Evolutionary conservation across 108 stramenopile species (phyloP), one percentile per base, ranked within the genome.

Genomic region (Nannochloropsis salina): DNA sequence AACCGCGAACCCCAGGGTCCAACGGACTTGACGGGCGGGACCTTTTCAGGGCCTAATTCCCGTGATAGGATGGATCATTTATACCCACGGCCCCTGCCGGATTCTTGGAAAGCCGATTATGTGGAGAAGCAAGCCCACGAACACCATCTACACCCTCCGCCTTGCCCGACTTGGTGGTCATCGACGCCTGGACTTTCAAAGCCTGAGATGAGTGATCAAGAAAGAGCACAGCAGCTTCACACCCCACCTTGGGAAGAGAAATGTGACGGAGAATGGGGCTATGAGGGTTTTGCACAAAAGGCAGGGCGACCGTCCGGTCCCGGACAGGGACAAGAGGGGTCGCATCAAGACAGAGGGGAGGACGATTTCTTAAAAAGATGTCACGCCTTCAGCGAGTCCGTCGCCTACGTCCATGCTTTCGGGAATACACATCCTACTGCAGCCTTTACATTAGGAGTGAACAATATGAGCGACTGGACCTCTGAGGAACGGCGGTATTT

Each of bases 251-350:
- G 61, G 61, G n/a, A 74, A n/a, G 61, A n/a, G 6, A n/a, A 74
- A n/a, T 74, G 61, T 74, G 61, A 74, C 61, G 61, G 61, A n/a
- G 61, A 74, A 74, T 74, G 61, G 61, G 61, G 61, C 2, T 74
- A 74, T 74, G 61, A 74, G n/a, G 61, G 61, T 15, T 74, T n/a
- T n/a, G 61, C 61, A 6, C 61, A 74, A 74, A 74, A 74, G n/a
- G 61, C 61, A 74, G 61, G 61, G 15, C 15, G n/a, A n/a, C 2
- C 6, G 1, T 74, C 15, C 8, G 61, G 61, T n/a, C 61, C 20
- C 61, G 61, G 61, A 2, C 20, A n/a, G n/a, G 61, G 61, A 74
- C 20, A n/a, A 74, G n/a, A n/a, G 20, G n/a, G 61, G 20, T 15
- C 20, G 20, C 3, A n/a, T 15, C 61, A 15, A n/a, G 61, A 74